A percentile compares a stretch with the other conserved stretches of the same genome.
These are phyloP conservation scores for Zymoseptoria ardabiliae DNA, from an alignment of 2,329 filamentous ascomycete genomes.

Conservation along the genomic window DNA sequence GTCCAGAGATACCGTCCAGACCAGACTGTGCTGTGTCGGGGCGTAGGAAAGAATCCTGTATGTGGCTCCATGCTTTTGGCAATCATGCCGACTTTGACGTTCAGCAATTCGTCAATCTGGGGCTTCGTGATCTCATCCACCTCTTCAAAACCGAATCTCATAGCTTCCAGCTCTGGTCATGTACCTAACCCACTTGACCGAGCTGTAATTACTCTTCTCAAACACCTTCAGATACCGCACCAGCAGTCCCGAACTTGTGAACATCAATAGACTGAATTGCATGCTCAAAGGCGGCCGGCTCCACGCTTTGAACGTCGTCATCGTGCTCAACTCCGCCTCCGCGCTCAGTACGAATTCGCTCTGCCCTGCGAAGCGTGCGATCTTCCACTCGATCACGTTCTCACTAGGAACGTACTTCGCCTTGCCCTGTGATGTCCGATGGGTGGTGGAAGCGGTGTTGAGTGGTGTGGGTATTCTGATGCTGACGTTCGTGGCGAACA, in stretches of 20 bases:
- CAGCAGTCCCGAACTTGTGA: slow-evolving; percentile 85
- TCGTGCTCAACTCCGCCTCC: slow-evolving; percentile 85
- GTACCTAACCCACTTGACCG: slow-evolving; percentile 98
- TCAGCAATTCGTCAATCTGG: background rate
- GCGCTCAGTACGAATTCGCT: slow-evolving; percentile 92
- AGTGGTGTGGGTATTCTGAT: slow-evolving; percentile 91
- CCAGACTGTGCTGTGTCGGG: no score
- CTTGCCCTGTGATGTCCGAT: slow-evolving; percentile 90
- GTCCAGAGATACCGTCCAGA: no score
- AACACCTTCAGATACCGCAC: slow-evolving; percentile 97
- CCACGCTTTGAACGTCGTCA: slow-evolving; percentile 98
- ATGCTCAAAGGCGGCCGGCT: slow-evolving; percentile 84
- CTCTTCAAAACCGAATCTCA: slow-evolving; percentile 55
- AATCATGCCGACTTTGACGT: background rate
- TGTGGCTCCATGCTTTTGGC: background rate
- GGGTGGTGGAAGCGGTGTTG: slow-evolving; percentile 89
- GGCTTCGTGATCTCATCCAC: background rate
- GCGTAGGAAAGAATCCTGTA: no score
- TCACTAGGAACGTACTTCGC: slow-evolving; percentile 97
- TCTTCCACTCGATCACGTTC: slow-evolving; percentile 99
- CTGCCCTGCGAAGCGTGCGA: slow-evolving; percentile 95
- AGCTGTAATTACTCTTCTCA: slow-evolving; percentile 98
- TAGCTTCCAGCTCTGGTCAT: slow-evolving; percentile 98
- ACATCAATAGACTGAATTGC: slow-evolving; percentile 94
- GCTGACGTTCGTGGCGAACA: slow-evolving; percentile 94